phyloP scores from a whole-genome alignment of 495 filamentous ascomycete genomes.

The Aspergillus taichungensis region DNA sequence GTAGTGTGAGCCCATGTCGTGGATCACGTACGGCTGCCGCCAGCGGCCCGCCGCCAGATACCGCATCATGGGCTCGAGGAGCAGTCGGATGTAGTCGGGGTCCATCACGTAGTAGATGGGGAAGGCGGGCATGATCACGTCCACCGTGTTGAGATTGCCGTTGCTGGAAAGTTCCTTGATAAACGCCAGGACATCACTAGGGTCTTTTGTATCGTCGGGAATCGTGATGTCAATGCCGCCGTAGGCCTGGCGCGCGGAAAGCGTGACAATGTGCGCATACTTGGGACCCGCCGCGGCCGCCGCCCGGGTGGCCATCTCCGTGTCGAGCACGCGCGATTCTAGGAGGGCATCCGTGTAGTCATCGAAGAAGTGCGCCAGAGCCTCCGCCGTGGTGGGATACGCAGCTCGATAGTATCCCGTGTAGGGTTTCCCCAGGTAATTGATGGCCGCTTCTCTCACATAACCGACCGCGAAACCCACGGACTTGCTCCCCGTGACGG shows the following conservation, averaged over 20 bases:
- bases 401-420: constrained; percentile 36
- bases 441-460: constrained; percentile 34
- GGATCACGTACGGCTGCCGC: constrained; percentile 33
- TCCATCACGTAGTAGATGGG: constrained; percentile 42
- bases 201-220: constrained; percentile 32
- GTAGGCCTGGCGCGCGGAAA: constrained; percentile 41
- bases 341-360: constrained; percentile 33
- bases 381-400: constrained; percentile 21
- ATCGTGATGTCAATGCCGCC: constrained; percentile 41
- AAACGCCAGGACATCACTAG: constrained; percentile 36
- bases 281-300: constrained; percentile 27
- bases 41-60: constrained; percentile 40
- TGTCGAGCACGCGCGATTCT: constrained; percentile 29
- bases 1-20: constrained; percentile 39
- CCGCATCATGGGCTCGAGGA: constrained; percentile 42
- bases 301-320: constrained; percentile 20
- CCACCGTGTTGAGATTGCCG: constrained; percentile 46
- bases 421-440: constrained; percentile 38
- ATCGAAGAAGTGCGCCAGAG: constrained; percentile 32
- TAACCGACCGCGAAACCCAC: constrained; percentile 43
- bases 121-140: constrained; percentile 42
- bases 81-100: constrained; percentile 39
- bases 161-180: constrained; percentile 46
- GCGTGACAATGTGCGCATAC: constrained; percentile 39
- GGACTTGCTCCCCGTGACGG: constrained; percentile 16